These are phyloP conservation scores for Geotrichum carabidarum DNA, from an alignment of 1,139 yeast species.

Conservation along the genomic window DNA sequence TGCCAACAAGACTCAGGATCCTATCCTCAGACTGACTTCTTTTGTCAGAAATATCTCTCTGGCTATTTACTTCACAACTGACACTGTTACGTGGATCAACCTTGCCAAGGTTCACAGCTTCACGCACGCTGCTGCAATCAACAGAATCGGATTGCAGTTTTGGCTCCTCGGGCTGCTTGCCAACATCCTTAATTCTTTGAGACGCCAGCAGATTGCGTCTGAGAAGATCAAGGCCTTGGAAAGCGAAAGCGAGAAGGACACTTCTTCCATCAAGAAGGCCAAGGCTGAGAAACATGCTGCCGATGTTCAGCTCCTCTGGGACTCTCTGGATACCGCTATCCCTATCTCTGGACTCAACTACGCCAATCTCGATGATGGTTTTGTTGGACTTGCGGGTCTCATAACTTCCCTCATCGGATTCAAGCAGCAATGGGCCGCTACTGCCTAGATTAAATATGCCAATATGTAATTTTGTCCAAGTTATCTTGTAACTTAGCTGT, in stretches of 20 bases:
- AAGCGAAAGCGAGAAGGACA: constrained; percentile 34
- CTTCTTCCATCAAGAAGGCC: constrained; percentile 39
- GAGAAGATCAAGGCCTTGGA: constrained; percentile 37
- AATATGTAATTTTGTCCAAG: neutral
- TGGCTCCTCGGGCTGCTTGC: constrained; percentile 74
- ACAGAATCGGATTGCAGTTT: constrained; percentile 46
- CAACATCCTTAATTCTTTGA: constrained; percentile 54
- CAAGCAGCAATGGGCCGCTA: constrained; percentile 58
- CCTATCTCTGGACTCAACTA: constrained; percentile 65
- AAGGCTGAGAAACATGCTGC: constrained; percentile 43
- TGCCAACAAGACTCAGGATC: constrained; percentile 69
- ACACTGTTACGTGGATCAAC: constrained; percentile 67
- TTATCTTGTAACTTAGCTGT: too few species aligned
- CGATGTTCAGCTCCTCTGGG: constrained; percentile 70
- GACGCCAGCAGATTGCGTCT: constrained; percentile 43
- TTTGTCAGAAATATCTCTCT: constrained; percentile 67
- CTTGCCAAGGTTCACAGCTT: constrained; percentile 35
- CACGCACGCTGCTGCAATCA: constrained; percentile 34
- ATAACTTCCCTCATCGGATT: constrained; percentile 76
- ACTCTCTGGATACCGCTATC: constrained; percentile 66
- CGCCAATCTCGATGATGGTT: constrained; percentile 65
- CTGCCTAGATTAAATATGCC: constrained; percentile 14
- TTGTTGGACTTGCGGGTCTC: constrained; percentile 80
- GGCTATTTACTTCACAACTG: constrained; percentile 70
- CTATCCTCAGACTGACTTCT: constrained; percentile 53